Base-by-base conservation (phyloP, 805 yeast genomes). In the Yamadazyma philogaea region DNA sequence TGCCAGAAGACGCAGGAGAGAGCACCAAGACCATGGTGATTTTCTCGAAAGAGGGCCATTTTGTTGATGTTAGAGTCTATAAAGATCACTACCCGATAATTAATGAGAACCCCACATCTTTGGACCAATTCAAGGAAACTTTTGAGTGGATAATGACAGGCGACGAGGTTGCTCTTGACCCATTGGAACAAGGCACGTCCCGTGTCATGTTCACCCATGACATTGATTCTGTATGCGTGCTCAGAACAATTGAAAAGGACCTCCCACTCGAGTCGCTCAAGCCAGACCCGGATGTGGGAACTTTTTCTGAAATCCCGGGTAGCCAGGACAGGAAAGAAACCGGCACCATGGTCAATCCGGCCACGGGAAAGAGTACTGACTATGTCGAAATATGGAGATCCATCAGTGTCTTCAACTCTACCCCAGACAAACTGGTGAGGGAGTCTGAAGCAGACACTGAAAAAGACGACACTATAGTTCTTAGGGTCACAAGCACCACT, bases 81-180 rank as follows among this genome's bases (percentile, higher is more conserved):
- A 48, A 46, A 24, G 39, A 49, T 18, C 32, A 41, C 10, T 53
- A 53, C 33, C 60, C 58, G 10, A 38, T 48, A 14, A 37, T 34
- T 17, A 30, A 38, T 15, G 35, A 18, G n/a, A 26, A 40, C 12
- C 44, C 44, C 26, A 15, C 14, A 1, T 30, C 45, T 4, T 18
- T 42, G 4, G 34, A 30, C 11, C 44, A 39, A 27, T 59, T 64
- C 31, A 54, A 53, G 8, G 45, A 63, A 14, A 54, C 64, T 17
- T 78, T 78, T 48, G 80, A 81, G 51, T 77, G 84, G 82, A 77
- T 72, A 1, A 74, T 78, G 58, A 72, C 74, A 4, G 86, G 87
- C 2, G 56, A 55, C 1, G 78, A 77, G 39, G 60, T 61, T 12
- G 57, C 60, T 3, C 11, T 40, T 30, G 39, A 39, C 20, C 18